A percentile compares a stretch with the other conserved stretches of the same genome.
These are phyloP conservation scores for Alternaria longipes DNA, from an alignment of 2,329 filamentous ascomycete species.

Conservation along the genomic window DNA sequence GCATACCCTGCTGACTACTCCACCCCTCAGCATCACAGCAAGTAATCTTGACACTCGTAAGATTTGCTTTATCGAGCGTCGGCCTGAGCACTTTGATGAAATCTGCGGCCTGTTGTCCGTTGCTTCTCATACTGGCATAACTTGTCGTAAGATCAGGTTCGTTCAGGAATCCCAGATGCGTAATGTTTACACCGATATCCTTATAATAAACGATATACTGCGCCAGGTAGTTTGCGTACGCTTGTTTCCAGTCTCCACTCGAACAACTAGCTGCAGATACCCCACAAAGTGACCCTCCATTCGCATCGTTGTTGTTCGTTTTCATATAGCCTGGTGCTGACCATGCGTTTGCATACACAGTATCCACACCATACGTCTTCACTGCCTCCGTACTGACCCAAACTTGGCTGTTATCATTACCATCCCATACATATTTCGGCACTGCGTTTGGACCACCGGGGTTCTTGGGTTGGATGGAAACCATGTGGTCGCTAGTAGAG, in stretches of 20 bases:
- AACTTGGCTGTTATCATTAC: constrained; percentile 57
- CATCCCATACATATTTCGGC: constrained; percentile 43
- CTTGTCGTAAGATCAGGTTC: constrained; percentile 54
- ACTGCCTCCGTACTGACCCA: constrained; percentile 62
- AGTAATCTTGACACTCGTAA: constrained; percentile 50
- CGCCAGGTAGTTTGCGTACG: constrained; percentile 60
- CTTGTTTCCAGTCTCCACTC: constrained; percentile 59
- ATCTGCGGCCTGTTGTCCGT: constrained; percentile 59
- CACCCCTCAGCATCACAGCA: constrained; percentile 60
- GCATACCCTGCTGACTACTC: constrained; percentile 43
- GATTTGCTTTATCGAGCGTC: constrained; percentile 50
- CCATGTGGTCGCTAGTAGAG: constrained; percentile 52
- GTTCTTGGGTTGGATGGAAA: constrained; percentile 38
- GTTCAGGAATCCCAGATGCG: constrained; percentile 57
- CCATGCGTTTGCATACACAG: constrained; percentile 62
- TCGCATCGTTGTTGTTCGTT: constrained; percentile 57
- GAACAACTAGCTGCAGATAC: constrained; percentile 54
- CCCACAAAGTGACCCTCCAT: constrained; percentile 60
- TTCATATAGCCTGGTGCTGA: constrained; percentile 63
- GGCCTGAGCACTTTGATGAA: constrained; percentile 60
- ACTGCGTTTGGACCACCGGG: constrained; percentile 35
- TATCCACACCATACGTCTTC: constrained; percentile 54
- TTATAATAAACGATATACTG: constrained; percentile 58
- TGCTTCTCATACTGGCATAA: constrained; percentile 55
- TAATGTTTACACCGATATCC: constrained; percentile 52